Percentiles rank a stretch among this genome's conserved stretches.
phyloP scores from a whole-genome alignment of 768 basidiomycete genomes.

The Austroboletus festivus region DNA sequence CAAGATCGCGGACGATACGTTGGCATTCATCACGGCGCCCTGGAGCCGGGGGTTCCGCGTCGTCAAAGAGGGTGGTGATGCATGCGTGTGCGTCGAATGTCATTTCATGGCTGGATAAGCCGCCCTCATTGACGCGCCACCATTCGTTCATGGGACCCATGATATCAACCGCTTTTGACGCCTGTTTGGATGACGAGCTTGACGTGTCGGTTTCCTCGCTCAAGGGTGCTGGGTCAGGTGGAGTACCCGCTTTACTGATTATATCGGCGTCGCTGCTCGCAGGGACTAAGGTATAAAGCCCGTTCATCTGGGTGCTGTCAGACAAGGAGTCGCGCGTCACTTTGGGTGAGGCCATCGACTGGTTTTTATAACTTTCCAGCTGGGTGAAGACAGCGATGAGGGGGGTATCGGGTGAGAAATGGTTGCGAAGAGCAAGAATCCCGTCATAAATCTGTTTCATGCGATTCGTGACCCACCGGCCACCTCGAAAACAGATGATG shows the following conservation, averaged over 20 bases:
- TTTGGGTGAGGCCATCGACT: background rate
- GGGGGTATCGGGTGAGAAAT: conserved; percentile 16
- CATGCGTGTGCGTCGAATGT: conserved; percentile 20
- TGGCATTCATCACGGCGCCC: conserved; percentile 25
- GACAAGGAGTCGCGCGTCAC: background rate
- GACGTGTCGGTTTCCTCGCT: background rate
- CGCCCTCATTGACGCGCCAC: conserved; percentile 17
- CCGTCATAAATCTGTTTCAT: conserved; percentile 22
- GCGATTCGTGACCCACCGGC: conserved; percentile 16
- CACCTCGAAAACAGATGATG: conserved; percentile 18
- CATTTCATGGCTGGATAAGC: conserved; percentile 10
- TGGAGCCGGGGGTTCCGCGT: conserved; percentile 11
- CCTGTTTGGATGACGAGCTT: background rate
- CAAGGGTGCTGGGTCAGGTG: background rate
- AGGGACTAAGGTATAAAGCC: no score
- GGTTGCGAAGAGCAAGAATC: conserved; percentile 16
- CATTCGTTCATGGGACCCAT: conserved; percentile 21
- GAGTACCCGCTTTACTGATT: background rate
- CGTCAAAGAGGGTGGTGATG: conserved; percentile 22
- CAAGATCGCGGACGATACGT: conserved; percentile 22
- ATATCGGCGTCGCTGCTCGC: background rate
- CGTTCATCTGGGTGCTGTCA: background rate
- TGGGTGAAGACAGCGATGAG: conserved; percentile 19
- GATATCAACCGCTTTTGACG: conserved; percentile 1
- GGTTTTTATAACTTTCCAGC: conserved; percentile 7